These are phyloP conservation scores for Brassica napus DNA, from an alignment of 345 rosid species.

Conservation along the genomic window Da-Ae NC_063447.1:41285001-41285500, in stretches of 20 bases:
- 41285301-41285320: not conserved
- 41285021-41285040: not conserved
- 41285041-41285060: slow-evolving; percentile 10
- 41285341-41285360: not conserved
- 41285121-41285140: slow-evolving; percentile 18
- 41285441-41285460: slow-evolving; percentile 86
- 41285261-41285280: slow-evolving; percentile 94
- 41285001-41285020: not conserved
- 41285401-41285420: slow-evolving; percentile 82
- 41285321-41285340: not conserved
- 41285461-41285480: slow-evolving; percentile 84
- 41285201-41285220: slow-evolving; percentile 98
- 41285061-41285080: slow-evolving; percentile 51
- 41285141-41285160: not conserved
- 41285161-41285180: not conserved
- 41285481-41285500: slow-evolving; percentile 95
- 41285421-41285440: slow-evolving; percentile 78
- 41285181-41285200: slow-evolving; percentile 50
- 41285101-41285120: slow-evolving; percentile 86
- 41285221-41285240: slow-evolving; percentile 84
- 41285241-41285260: slow-evolving; percentile 82
- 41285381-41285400: slow-evolving; percentile 99
- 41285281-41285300: slow-evolving; percentile 76
- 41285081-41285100: slow-evolving; percentile 83
- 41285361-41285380: slow-evolving; percentile 47